A percentile compares a stretch with the other conserved stretches of the same genome.
Conservation (phyloP, 2,329 filamentous ascomycete species). For the Venturia nashicola region DNA sequence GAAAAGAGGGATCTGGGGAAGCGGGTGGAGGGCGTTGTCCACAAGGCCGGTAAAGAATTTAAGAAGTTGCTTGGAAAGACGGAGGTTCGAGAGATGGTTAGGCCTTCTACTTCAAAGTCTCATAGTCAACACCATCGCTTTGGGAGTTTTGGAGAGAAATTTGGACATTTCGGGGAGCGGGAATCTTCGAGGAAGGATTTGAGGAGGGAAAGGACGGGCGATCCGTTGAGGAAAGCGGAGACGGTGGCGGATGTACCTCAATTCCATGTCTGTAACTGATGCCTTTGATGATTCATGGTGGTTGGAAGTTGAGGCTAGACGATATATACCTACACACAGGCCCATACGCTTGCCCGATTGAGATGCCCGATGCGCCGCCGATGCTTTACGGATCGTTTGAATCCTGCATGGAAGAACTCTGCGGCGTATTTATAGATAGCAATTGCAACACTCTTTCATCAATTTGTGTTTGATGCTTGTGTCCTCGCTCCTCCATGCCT, state of each 20-base stretch:
- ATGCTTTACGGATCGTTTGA: not conserved
- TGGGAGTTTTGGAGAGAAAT: not conserved
- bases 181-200: not conserved
- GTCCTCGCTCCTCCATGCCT: not conserved
- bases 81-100: not conserved
- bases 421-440: not conserved
- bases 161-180: not conserved
- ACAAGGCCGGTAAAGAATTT: not conserved
- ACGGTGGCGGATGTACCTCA: not conserved
- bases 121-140: not conserved
- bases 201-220: not conserved
- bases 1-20: not conserved
- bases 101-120: not conserved
- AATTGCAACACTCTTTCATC: not conserved
- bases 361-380: not conserved
- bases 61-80: not conserved
- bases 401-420: not conserved
- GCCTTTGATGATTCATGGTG: too few relatives aligned
- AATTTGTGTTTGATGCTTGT: not conserved
- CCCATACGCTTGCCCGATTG: not conserved
- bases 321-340: not conserved
- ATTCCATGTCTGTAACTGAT: too few relatives aligned
- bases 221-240: not conserved
- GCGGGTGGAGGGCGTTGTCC: not conserved
- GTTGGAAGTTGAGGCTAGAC: too few relatives aligned